Conservation (phyloP, 2,329 filamentous ascomycete species). For the Aspergillus vadensis region DNA sequence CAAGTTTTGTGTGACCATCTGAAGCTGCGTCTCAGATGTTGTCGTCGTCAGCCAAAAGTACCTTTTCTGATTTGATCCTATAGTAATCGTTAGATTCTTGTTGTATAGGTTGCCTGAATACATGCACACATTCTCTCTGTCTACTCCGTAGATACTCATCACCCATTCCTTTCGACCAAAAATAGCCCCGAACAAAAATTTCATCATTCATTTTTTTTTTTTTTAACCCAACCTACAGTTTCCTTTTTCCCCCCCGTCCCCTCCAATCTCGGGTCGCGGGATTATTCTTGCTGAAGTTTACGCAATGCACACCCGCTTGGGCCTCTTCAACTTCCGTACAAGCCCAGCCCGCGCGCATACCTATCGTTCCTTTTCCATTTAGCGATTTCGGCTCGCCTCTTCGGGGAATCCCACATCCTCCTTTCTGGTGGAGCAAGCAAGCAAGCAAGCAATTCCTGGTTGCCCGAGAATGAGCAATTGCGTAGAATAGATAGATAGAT, state of each 20-base stretch:
- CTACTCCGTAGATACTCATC: not conserved
- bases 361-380: not conserved
- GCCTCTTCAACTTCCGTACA: slow-evolving; percentile 5
- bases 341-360: slow-evolving; percentile 7
- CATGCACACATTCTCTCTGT: not conserved
- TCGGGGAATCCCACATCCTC: slow-evolving; percentile 8
- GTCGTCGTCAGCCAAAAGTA: slow-evolving; percentile 3
- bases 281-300: slow-evolving; percentile 12
- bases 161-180: not conserved
- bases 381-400: slow-evolving; percentile 15
- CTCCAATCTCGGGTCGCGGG: slow-evolving; percentile 2
- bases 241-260: not conserved
- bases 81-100: not conserved
- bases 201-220: not conserved
- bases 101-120: not conserved
- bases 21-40: not conserved
- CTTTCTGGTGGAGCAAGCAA: not conserved
- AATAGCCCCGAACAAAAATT: not conserved
- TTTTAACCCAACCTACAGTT: not conserved
- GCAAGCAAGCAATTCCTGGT: not conserved
- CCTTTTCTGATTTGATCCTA: not conserved
- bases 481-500: not conserved
- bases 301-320: slow-evolving; percentile 19
- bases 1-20: not conserved
- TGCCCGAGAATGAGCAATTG: not conserved